Evolutionary conservation across 768 basidiomycete genomes (phyloP).

Genomic region (Kockovaella imperatae): DNA sequence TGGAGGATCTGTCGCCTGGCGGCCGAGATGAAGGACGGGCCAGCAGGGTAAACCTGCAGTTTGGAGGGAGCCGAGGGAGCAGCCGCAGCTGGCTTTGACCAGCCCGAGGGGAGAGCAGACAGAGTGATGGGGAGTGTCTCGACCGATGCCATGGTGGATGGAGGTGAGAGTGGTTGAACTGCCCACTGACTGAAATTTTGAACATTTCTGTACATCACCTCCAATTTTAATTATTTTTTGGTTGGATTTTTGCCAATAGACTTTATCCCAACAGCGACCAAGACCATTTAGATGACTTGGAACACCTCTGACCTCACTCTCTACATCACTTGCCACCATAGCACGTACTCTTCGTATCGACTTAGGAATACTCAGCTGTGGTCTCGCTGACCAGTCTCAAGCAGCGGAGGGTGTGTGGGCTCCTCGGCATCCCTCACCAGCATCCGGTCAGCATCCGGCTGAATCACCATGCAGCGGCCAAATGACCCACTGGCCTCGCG

Average conservation of each 20-base stretch:
- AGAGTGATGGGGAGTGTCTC: conserved; percentile 48
- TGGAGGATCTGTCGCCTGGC: conserved; percentile 66
- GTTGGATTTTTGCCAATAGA: conserved; percentile 9
- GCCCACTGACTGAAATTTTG: too few relatives aligned
- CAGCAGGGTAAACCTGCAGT: conserved; percentile 67
- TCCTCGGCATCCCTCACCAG: too few relatives aligned
- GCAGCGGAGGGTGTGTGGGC: too few relatives aligned
- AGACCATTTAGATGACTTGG: too few relatives aligned
- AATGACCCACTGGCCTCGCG: conserved; percentile 39
- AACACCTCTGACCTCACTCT: too few relatives aligned
- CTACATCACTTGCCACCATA: too few relatives aligned
- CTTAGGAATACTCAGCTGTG: too few relatives aligned
- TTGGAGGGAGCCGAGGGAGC: conserved; percentile 48
- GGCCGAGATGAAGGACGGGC: conserved; percentile 77
- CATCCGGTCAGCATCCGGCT: neutral
- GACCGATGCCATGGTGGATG: conserved; percentile 32
- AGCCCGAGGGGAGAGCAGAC: conserved; percentile 49
- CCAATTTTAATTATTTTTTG: conserved; percentile 4
- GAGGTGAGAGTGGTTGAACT: conserved; percentile 1
- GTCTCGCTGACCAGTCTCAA: too few relatives aligned
- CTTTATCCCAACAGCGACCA: conserved; percentile 11
- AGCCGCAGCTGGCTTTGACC: conserved; percentile 45
- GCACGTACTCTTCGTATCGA: too few relatives aligned
- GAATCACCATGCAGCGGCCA: conserved; percentile 30
- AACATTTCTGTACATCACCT: too few relatives aligned